A percentile compares a stretch with the other conserved stretches of the same genome.
phyloP scores from a whole-genome alignment of 2,329 filamentous ascomycete genomes.

The Aurifilum marmelostoma region DNA sequence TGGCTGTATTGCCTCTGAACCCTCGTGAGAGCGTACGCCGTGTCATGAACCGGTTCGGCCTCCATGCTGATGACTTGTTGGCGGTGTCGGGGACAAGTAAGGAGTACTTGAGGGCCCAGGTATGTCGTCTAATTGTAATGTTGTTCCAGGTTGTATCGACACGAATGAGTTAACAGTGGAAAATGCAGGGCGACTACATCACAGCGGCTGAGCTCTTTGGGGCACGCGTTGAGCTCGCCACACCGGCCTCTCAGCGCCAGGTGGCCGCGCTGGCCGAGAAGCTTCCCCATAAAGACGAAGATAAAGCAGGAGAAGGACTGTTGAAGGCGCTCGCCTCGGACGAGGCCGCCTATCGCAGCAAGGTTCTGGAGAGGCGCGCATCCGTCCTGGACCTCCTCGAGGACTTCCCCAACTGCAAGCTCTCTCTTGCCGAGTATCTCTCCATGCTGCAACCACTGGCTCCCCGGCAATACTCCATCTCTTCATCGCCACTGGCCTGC shows the following conservation, averaged over 20 bases:
- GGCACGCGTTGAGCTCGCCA: constrained; percentile 32
- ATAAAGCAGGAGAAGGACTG: background rate
- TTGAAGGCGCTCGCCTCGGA: constrained; percentile 27
- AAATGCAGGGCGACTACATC: constrained; percentile 24
- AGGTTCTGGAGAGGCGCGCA: constrained; percentile 50
- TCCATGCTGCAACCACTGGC: constrained; percentile 61
- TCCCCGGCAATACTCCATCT: constrained; percentile 61
- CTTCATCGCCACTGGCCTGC: constrained; percentile 55
- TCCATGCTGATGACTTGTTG: constrained; percentile 62
- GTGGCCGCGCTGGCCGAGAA: constrained; percentile 23
- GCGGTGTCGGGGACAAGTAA: constrained; percentile 48
- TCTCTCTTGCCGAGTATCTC: constrained; percentile 58
- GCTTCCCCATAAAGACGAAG: constrained; percentile 25
- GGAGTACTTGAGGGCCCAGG: constrained; percentile 33
- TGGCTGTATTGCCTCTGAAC: constrained; percentile 63
- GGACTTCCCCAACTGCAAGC: constrained; percentile 49
- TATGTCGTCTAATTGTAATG: background rate
- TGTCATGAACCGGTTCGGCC: constrained; percentile 57
- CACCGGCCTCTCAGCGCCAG: constrained; percentile 32
- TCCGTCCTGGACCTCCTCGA: constrained; percentile 60
- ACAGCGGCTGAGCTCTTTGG: constrained; percentile 30
- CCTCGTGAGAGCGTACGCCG: constrained; percentile 55
- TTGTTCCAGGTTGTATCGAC: too few relatives aligned
- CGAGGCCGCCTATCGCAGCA: constrained; percentile 38
- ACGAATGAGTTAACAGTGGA: background rate